A percentile compares a stretch with the other conserved stretches of the same genome.
Conservation (phyloP, 805 yeast species). For the Saturnispora sanitii region DNA sequence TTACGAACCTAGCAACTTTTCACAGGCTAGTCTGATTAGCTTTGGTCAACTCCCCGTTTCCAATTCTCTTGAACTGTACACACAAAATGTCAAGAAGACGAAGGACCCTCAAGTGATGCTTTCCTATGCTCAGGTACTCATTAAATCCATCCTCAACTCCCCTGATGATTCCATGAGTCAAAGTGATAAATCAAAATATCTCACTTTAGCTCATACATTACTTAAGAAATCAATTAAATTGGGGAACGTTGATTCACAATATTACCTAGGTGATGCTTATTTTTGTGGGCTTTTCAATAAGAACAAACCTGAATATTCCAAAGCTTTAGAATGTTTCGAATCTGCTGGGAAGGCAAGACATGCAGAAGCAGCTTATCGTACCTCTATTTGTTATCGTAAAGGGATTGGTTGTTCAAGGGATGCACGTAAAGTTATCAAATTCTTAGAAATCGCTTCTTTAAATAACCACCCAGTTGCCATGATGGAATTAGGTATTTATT, state of each 20-base stretch:
- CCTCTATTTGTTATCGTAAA: constrained; percentile 85
- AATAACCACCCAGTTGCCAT: constrained; percentile 95
- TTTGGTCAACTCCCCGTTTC: constrained; percentile 21
- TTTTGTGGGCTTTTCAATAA: constrained; percentile 60
- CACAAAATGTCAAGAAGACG: constrained; percentile 74
- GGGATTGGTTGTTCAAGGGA: constrained; percentile 90
- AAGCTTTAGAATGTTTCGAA: constrained; percentile 68
- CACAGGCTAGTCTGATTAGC: constrained; percentile 28
- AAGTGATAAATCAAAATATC: constrained; percentile 41
- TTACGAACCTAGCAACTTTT: not conserved
- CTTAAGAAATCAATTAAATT: constrained; percentile 26
- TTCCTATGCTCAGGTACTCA: constrained; percentile 75
- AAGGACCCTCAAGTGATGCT: constrained; percentile 82
- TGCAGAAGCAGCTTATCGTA: constrained; percentile 81
- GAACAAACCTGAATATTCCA: constrained; percentile 68
- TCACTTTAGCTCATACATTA: constrained; percentile 69
- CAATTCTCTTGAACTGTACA: constrained; percentile 78
- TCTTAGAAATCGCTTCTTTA: constrained; percentile 76
- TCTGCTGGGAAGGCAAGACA: constrained; percentile 92
- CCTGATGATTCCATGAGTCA: constrained; percentile 10
- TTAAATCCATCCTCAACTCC: constrained; percentile 28
- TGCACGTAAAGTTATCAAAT: constrained; percentile 75
- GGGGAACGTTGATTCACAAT: constrained; percentile 75
- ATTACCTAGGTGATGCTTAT: constrained; percentile 81
- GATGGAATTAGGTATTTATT: constrained; percentile 83